Conservation (phyloP, 2,329 filamentous ascomycete species). For the Magnaporthiopsis poae region DNA sequence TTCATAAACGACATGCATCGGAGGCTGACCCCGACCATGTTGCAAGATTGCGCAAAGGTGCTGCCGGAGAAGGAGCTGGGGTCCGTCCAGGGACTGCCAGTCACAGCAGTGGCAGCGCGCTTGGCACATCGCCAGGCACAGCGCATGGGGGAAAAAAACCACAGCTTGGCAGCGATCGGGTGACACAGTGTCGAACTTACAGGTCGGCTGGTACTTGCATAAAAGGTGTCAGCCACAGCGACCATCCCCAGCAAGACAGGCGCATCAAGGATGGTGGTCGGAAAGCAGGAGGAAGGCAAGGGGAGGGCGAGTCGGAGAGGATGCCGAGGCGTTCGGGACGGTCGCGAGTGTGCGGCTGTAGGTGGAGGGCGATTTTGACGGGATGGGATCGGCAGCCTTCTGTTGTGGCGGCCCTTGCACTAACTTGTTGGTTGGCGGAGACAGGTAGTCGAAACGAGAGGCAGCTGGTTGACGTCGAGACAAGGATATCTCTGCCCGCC, state of each 20-base stretch:
- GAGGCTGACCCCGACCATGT: not conserved
- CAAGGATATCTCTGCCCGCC: not conserved
- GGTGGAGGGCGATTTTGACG: not conserved
- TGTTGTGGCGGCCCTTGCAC: not conserved
- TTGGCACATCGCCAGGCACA: not conserved
- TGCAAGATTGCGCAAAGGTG: not conserved
- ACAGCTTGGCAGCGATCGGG: not conserved
- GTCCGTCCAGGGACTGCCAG: not conserved
- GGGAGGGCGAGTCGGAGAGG: not conserved
- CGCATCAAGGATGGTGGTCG: constrained; percentile 3
- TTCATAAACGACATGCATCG: constrained; percentile 9
- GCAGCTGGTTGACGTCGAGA: not conserved
- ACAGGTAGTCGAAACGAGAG: not conserved
- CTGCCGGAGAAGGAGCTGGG: not conserved
- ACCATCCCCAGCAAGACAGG: constrained; percentile 6
- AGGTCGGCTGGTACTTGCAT: constrained; percentile 20
- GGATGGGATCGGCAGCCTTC: not conserved
- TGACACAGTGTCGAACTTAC: constrained; percentile 16
- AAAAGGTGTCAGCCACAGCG: constrained; percentile 13
- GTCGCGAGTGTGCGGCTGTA: not conserved
- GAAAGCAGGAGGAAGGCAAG: not conserved
- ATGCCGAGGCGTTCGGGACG: not conserved
- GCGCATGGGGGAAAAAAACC: not conserved
- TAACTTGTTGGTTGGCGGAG: too few species aligned
- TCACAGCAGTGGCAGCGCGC: not conserved